phyloP scores from a whole-genome alignment of 1,284 basidiomycete species.

The Schizophyllum commune region DNA sequence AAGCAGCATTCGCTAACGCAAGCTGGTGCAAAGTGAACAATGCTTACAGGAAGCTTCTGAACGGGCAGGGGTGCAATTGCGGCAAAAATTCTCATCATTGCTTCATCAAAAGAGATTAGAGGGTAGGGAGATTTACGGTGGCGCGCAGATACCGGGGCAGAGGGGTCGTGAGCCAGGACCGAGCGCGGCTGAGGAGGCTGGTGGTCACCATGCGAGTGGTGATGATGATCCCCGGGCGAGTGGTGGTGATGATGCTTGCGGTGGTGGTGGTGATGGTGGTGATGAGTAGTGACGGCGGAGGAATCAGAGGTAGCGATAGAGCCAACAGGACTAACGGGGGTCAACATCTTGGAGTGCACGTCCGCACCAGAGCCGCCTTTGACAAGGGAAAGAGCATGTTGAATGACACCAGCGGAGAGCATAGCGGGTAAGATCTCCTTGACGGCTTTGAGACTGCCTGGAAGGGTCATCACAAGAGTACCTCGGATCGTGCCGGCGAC shows the following conservation, averaged over 20 bases:
- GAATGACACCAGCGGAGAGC: slow-evolving; percentile 45
- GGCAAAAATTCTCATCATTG: slow-evolving; percentile 47
- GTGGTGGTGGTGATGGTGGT: slow-evolving; percentile 41
- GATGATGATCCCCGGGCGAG: slow-evolving; percentile 58
- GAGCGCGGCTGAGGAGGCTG: neutral
- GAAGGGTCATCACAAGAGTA: slow-evolving; percentile 72
- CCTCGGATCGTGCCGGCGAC: slow-evolving; percentile 66
- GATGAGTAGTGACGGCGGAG: slow-evolving; percentile 36
- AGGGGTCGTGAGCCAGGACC: neutral
- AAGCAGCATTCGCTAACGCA: slow-evolving; percentile 2
- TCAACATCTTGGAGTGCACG: slow-evolving; percentile 43
- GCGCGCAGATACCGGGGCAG: slow-evolving; percentile 51
- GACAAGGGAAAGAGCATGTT: slow-evolving; percentile 73
- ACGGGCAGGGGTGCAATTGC: slow-evolving; percentile 38
- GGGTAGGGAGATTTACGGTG: slow-evolving; percentile 74
- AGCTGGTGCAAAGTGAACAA: neutral
- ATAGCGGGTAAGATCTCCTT: slow-evolving; percentile 68
- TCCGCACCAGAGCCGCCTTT: slow-evolving; percentile 58
- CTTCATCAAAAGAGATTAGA: slow-evolving; percentile 59
- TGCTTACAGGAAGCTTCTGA: slow-evolving; percentile 31
- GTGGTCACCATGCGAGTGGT: slow-evolving; percentile 47
- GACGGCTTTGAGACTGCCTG: slow-evolving; percentile 81
- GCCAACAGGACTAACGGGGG: slow-evolving; percentile 11
- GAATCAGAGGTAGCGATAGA: slow-evolving; percentile 24
- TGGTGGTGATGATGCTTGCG: slow-evolving; percentile 41